phyloP scores from a whole-genome alignment of 2,329 filamentous ascomycete species.

The Magnaporthiopsis rhizophila region DNA sequence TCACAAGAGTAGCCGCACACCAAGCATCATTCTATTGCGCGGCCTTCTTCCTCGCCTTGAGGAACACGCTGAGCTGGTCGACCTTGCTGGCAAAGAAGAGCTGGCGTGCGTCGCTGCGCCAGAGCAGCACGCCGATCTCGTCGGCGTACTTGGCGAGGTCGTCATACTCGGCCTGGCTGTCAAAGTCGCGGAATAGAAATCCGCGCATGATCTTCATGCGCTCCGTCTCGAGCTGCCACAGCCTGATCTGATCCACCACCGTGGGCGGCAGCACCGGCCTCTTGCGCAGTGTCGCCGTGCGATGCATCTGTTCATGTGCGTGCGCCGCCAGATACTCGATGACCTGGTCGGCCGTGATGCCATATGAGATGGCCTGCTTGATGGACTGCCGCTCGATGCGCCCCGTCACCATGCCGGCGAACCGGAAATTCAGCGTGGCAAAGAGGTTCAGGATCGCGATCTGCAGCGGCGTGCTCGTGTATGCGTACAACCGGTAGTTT shows the following conservation, averaged over 20 bases:
- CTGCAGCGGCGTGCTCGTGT: conserved; percentile 87
- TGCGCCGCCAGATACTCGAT: conserved; percentile 87
- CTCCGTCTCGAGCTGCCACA: conserved; percentile 97
- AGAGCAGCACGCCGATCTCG: conserved; percentile 82
- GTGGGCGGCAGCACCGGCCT: conserved; percentile 81
- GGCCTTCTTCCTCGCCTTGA: conserved; percentile 56
- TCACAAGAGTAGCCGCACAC: no score
- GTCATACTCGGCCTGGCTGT: conserved; percentile 59
- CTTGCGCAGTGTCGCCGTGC: conserved; percentile 47
- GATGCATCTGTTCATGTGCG: conserved; percentile 89
- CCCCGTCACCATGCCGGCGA: conserved; percentile 88
- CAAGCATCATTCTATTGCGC: no score
- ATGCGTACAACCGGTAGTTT: conserved; percentile 95
- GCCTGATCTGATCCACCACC: conserved; percentile 90
- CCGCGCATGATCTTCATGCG: conserved; percentile 78
- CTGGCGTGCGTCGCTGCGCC: conserved; percentile 70
- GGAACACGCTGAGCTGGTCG: conserved; percentile 78
- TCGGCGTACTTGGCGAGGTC: conserved; percentile 72
- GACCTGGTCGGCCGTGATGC: conserved; percentile 93
- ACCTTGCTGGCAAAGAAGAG: conserved; percentile 90
- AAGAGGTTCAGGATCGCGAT: conserved; percentile 93
- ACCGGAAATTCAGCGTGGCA: conserved; percentile 77
- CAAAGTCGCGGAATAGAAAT: conserved; percentile 86
- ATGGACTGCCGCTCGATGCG: conserved; percentile 85
- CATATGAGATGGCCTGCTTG: conserved; percentile 75